Evolutionary conservation across 495 filamentous ascomycete genomes (phyloP), one percentile per base, ranked within the genome.

Genomic region (Hypoxylon intermedium): DNA sequence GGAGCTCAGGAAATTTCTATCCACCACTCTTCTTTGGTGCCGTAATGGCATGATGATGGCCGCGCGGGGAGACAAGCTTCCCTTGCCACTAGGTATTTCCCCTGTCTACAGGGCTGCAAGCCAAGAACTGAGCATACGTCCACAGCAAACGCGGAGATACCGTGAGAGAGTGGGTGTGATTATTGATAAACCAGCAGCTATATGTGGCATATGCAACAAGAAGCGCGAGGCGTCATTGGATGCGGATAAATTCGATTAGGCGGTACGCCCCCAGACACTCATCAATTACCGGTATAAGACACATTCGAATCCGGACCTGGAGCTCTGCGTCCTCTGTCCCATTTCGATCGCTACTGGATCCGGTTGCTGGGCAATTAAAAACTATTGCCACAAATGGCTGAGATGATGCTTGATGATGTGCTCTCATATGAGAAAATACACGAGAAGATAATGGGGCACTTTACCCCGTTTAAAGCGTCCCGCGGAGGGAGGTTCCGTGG

Each of bases 191-290:
- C 38, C 24, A 34, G 38, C 38, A 51, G 30, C 37, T 51, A 40
- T 43, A 43, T 6, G 4, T 36, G 37, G 38, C 45, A 13, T n/a
- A 2, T 1, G 30, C 16, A 18, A 9, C 20, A 15, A 6, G 21
- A 21, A 20, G 12, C 15, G 12, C 26, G 15, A 11, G 50, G 34
- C 23, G 28, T 50, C 23, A 60, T 60, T 60, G 51, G 62, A 43
- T 9, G 41, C 56, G 62, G 62, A 28, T 65, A 65, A 65, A 65
- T 52, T 56, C 31, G 1, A 33, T 24, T 44, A 24, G 49, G 15
- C 48, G n/a, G 15, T 48, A 48, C 20, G 12, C 50, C 54, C 38
- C 53, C 16, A 7, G 49, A 36, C 21, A 37, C 21, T 16, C 31
- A 6, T 40, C 16, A 58, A 54, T 65, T 65, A 18, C 48, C 60